Base-by-base conservation (phyloP, 2,329 filamentous ascomycete species). In the Hortaea werneckii region DNA sequence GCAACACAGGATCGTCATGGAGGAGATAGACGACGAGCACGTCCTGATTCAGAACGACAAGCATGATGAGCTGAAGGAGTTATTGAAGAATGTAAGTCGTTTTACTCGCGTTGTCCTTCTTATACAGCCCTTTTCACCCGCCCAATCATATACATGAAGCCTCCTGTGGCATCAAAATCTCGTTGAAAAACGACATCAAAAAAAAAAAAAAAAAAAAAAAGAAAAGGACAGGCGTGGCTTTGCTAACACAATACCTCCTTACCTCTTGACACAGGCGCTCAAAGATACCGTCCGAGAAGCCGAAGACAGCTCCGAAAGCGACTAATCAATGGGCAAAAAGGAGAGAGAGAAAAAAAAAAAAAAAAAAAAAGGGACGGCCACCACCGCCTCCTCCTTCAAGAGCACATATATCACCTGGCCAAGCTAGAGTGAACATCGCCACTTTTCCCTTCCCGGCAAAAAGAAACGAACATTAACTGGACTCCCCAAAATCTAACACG, bases 11-110 rank as follows among this genome's bases (percentile, higher is more conserved):
- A 86, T 80, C 63, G 85, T 90, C 59, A 84, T 88, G 51, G 83
- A 88, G 57, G 83, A 88, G 51, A 75, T 89, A 1, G 85, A 89
- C 65, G 85, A 89, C 49, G 77, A 84, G 61, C 81, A 83, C 47
- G 72, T 87, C 1, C 72, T 90, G 3, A 77, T 89, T 46, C 87
- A 87, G 65, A 82, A 83, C 58, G 80, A 78, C 53, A 87, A 85
- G 75, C 70, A 87, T 43, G 69, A 73, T 1, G 66, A 77, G 48
- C 70, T 90, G 53, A 87, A 89, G 68, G 64, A 69, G 45, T 77
- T 76, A 56, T 72, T 90, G 8, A 83, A 87, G 49, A 75, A 81
- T 43, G 85, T 85, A 62, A 51, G 64, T 49, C 28, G 20, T 2
- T 35, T 9, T 4, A 2, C 32, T 9, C 32, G 3, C 32, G 20